phyloP scores from a whole-genome alignment of 495 filamentous ascomycete species.

The Darksidea phi region DNA sequence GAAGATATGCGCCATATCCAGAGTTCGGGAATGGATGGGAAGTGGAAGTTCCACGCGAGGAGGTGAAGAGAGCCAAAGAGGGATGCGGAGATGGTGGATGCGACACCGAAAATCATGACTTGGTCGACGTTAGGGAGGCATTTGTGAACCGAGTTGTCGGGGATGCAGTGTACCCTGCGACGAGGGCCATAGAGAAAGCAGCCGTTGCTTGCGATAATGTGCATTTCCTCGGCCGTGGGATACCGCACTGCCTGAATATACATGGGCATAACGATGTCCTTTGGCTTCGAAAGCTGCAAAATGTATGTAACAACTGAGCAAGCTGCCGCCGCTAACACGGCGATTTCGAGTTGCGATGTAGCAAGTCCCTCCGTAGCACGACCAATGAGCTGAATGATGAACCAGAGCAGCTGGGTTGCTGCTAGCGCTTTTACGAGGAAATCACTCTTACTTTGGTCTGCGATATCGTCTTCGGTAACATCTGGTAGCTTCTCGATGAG shows the following conservation, averaged over 20 bases:
- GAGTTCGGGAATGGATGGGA: no score
- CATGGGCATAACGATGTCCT: neutral
- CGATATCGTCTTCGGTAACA: neutral
- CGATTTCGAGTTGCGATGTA: neutral
- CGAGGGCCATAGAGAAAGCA: neutral
- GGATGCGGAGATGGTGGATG: neutral
- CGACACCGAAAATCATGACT: neutral
- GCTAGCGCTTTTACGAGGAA: neutral
- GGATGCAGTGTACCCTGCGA: neutral
- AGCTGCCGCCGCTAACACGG: neutral
- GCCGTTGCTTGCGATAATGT: neutral
- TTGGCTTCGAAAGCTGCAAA: neutral
- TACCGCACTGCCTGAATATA: neutral
- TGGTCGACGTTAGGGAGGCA: neutral
- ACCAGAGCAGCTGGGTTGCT: neutral
- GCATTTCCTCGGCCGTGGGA: neutral
- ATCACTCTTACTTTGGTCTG: neutral
- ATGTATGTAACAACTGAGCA: neutral
- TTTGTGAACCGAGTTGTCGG: neutral
- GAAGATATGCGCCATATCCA: no score
- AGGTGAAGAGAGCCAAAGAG: neutral
- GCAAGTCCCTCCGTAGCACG: neutral
- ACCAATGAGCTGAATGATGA: neutral
- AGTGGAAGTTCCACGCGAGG: neutral
- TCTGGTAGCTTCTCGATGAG: neutral